A percentile compares a stretch with the other conserved stretches of the same genome.
These are phyloP conservation scores for Cercospora canescens DNA, from an alignment of 2,329 filamentous ascomycete genomes.

Conservation along the genomic window DNA sequence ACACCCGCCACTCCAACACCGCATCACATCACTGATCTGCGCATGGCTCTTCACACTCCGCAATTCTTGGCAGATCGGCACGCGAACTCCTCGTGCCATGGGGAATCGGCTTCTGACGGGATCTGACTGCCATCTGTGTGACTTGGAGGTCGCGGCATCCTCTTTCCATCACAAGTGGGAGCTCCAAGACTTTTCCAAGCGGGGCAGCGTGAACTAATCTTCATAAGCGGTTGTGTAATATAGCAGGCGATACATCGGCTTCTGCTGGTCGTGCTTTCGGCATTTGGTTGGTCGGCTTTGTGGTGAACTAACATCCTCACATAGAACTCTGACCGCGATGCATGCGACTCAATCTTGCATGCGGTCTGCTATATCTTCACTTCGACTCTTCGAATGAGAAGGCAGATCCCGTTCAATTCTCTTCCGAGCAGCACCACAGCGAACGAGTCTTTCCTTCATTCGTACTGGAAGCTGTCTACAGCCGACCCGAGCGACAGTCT, in stretches of 20 bases:
- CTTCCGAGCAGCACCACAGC: background rate
- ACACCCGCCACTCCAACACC: background rate
- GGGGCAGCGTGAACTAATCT: background rate
- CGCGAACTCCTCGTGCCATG: background rate
- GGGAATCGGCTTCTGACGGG: background rate
- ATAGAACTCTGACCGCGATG: background rate
- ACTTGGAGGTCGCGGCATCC: background rate
- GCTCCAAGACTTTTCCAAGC: background rate
- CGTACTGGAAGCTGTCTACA: background rate
- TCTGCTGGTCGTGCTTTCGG: background rate
- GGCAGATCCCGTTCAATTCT: background rate
- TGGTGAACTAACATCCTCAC: background rate
- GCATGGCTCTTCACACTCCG: background rate
- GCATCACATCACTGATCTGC: conserved; percentile 4
- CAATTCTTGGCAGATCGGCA: conserved; percentile 1
- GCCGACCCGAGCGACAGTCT: background rate
- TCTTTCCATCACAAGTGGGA: background rate
- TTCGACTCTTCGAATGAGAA: background rate
- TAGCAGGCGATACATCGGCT: background rate
- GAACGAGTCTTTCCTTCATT: background rate
- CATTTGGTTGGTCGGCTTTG: background rate
- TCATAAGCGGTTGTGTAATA: background rate
- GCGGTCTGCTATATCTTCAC: background rate
- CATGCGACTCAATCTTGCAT: background rate
- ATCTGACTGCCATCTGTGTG: background rate